Conservation (phyloP, 148 eudicot species). For the Vaccinium myrtillus region DNA sequence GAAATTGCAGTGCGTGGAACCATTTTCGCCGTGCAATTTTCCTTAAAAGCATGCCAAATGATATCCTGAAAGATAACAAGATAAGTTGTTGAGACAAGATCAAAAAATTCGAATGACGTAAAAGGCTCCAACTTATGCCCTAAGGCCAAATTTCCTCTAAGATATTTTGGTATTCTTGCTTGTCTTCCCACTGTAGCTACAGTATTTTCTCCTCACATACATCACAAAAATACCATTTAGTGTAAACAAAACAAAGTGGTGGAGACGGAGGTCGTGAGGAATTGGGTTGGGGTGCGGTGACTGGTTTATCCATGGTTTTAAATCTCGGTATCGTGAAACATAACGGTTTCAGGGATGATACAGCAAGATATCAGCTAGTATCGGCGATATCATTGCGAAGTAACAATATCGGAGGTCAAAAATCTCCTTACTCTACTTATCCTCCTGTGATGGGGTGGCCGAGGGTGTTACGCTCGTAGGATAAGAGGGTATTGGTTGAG, state of each 20-base stretch:
- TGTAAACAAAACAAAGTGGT: background rate
- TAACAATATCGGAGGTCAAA: too few species aligned
- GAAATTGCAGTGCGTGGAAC: slow-evolving; percentile 45
- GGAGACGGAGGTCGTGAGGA: background rate
- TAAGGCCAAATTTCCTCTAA: background rate
- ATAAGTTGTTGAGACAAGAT: background rate
- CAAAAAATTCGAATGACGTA: background rate
- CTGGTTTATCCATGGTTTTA: background rate
- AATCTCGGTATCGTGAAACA: too few species aligned
- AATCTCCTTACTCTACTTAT: too few species aligned
- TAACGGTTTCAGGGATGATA: too few species aligned
- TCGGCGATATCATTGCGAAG: too few species aligned
- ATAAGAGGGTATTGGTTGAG: background rate
- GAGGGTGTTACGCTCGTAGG: background rate
- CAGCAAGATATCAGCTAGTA: too few species aligned
- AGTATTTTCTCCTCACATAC: too few species aligned
- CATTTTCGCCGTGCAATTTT: slow-evolving; percentile 57
- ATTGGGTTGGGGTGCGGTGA: background rate
- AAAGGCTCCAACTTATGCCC: background rate
- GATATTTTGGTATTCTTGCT: too few species aligned
- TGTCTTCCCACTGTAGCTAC: too few species aligned
- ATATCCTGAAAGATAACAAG: slow-evolving; percentile 50
- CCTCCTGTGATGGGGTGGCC: background rate
- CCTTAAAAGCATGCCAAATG: slow-evolving; percentile 54
- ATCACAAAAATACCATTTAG: too few species aligned